A percentile compares a stretch with the other conserved stretches of the same genome.
Evolutionary conservation across 306 rosid genomes (phyloP).

Genomic region (Castanopsis chinensis): DNA sequence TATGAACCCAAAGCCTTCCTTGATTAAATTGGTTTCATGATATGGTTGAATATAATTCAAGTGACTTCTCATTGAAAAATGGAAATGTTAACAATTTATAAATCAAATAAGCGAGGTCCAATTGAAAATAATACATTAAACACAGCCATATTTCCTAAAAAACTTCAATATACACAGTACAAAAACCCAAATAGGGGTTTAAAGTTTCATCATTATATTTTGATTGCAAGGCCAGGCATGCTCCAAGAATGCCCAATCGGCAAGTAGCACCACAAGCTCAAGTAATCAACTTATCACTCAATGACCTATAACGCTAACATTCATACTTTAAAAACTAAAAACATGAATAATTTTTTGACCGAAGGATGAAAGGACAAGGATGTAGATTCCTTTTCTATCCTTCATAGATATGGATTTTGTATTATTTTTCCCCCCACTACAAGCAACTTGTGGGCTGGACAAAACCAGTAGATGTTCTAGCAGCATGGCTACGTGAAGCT

Average conservation of each 20-base stretch:
- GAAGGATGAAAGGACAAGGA: not conserved
- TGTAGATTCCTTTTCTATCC: not conserved
- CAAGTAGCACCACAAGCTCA: slow-evolving; percentile 5
- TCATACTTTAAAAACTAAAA: no score
- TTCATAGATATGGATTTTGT: not conserved
- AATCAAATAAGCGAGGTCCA: no score
- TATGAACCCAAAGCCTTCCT: no score
- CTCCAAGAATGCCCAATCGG: slow-evolving; percentile 7
- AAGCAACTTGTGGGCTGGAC: slow-evolving; percentile 36
- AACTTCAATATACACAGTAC: not conserved
- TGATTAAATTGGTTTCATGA: no score
- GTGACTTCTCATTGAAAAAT: no score
- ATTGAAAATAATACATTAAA: no score
- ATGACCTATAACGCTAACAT: not conserved
- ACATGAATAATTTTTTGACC: not conserved
- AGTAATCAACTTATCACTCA: not conserved
- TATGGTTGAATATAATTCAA: no score
- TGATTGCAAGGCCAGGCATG: slow-evolving; percentile 8
- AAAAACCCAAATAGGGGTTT: not conserved
- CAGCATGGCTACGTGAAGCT: slow-evolving; percentile 25
- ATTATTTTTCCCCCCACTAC: not conserved
- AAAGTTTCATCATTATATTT: not conserved
- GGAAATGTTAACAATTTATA: no score
- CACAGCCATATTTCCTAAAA: not conserved
- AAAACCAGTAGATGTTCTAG: slow-evolving; percentile 19